Percentiles rank a stretch among this genome's conserved stretches.
These are phyloP conservation scores for Pterocarpus macrocarpus DNA, from an alignment of 306 rosid species.

Conservation along the genomic window DNA sequence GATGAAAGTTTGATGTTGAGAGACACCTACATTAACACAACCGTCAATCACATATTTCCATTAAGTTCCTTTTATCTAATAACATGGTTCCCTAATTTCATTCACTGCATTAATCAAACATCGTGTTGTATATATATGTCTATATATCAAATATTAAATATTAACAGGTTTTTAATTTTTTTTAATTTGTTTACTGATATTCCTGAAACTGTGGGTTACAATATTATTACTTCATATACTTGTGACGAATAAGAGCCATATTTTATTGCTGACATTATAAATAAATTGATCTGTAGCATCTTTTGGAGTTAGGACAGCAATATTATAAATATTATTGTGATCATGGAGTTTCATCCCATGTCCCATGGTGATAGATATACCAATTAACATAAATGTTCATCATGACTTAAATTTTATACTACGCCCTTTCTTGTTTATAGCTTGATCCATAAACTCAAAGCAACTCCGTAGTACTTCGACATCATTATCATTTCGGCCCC, in stretches of 20 bases:
- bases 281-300: constrained; percentile 10
- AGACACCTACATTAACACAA: too few species aligned
- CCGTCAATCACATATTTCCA: too few species aligned
- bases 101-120: not conserved
- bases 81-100: not conserved
- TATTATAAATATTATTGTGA: not conserved
- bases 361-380: not conserved
- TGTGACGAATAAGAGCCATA: constrained; percentile 2
- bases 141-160: not conserved
- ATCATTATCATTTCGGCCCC: constrained; percentile 47
- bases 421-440: not conserved
- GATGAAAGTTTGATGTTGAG: not conserved
- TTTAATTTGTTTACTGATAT: not conserved
- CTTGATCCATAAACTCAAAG: constrained; percentile 7
- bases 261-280: constrained; percentile 13
- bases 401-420: constrained; percentile 31
- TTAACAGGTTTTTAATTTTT: too few species aligned
- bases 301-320: constrained; percentile 24
- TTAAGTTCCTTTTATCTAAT: not conserved
- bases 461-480: constrained; percentile 48
- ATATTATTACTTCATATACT: constrained; percentile 9
- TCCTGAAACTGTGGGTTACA: constrained; percentile 11
- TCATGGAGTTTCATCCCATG: constrained; percentile 14
- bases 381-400: constrained; percentile 33
- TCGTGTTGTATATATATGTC: not conserved